These are phyloP conservation scores for Ampelocalamus luodianensis DNA, from an alignment of 176 grass and related monocot genomes.

Conservation along the genomic window DNA sequence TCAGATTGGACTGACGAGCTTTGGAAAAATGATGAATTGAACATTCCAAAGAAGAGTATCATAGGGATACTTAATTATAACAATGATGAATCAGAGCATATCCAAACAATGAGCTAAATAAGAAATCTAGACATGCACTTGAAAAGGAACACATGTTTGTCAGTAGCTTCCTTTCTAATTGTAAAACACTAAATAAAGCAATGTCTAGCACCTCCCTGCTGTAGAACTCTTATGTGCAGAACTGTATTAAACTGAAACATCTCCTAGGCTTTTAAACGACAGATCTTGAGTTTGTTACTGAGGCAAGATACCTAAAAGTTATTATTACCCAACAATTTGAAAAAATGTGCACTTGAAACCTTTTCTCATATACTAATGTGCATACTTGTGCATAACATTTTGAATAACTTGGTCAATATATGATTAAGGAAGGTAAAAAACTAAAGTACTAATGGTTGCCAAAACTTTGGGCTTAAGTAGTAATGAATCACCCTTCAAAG, in stretches of 20 bases:
- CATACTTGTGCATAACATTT: slow-evolving; percentile 25
- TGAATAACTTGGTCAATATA: not conserved
- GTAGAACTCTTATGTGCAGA: slow-evolving; percentile 3
- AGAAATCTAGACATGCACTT: not conserved
- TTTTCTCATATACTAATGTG: slow-evolving; percentile 10
- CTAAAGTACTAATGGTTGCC: not conserved
- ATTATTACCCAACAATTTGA: slow-evolving; percentile 14
- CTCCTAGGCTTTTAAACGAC: not conserved
- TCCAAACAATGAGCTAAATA: slow-evolving; percentile 39
- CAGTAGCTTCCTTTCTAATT: not conserved
- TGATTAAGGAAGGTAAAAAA: not conserved
- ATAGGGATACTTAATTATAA: slow-evolving; percentile 10
- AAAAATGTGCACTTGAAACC: slow-evolving; percentile 26
- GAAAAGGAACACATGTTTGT: not conserved
- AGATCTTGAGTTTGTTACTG: slow-evolving; percentile 19
- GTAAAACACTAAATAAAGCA: slow-evolving; percentile 4
- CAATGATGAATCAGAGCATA: slow-evolving; percentile 28
- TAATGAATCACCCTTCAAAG: not conserved
- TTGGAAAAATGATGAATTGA: slow-evolving; percentile 12
- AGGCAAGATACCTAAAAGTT: slow-evolving; percentile 25
- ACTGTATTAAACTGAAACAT: slow-evolving; percentile 17
- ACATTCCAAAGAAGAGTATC: not conserved
- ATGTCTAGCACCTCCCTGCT: not conserved
- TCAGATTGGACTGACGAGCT: slow-evolving; percentile 28
- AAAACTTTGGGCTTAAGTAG: slow-evolving; percentile 23